phyloP scores from a whole-genome alignment of 192 early-diverging fungal genomes.

The Umbelopsis ramanniana region DNA sequence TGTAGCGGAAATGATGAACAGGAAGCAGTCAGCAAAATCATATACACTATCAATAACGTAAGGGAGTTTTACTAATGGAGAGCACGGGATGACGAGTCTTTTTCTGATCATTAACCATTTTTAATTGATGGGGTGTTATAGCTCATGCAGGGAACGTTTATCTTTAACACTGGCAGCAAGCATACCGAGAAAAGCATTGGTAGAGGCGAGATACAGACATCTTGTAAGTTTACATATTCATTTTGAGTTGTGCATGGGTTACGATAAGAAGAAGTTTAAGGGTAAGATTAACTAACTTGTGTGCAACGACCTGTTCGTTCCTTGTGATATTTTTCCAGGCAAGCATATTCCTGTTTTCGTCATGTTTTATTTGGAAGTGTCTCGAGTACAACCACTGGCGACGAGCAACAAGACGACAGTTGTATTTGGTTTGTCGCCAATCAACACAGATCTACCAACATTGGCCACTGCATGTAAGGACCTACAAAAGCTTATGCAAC shows the following conservation, averaged over 20 bases:
- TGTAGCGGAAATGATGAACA: background rate
- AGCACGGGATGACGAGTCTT: background rate
- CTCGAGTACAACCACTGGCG: slow-evolving; percentile 3
- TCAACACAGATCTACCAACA: slow-evolving; percentile 2
- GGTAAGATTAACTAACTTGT: background rate
- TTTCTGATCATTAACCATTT: background rate
- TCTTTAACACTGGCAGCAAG: background rate
- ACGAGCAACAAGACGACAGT: background rate
- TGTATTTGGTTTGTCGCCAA: background rate
- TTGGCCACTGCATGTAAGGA: background rate
- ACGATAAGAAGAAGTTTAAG: background rate
- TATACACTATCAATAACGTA: slow-evolving; percentile 14
- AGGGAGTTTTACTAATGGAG: background rate
- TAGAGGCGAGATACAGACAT: background rate
- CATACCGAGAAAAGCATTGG: background rate
- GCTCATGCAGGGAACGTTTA: slow-evolving; percentile 12
- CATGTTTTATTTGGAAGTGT: slow-evolving; percentile 1
- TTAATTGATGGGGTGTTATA: background rate
- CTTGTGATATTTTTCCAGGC: background rate
- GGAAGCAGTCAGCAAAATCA: slow-evolving; percentile 1
- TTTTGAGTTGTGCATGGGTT: background rate
- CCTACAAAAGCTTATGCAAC: background rate
- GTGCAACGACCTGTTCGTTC: background rate
- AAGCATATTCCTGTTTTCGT: slow-evolving; percentile 19
- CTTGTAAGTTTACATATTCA: background rate